phyloP scores from a whole-genome alignment of 2,329 filamentous ascomycete genomes.

The Cercospora berteroae region DNA sequence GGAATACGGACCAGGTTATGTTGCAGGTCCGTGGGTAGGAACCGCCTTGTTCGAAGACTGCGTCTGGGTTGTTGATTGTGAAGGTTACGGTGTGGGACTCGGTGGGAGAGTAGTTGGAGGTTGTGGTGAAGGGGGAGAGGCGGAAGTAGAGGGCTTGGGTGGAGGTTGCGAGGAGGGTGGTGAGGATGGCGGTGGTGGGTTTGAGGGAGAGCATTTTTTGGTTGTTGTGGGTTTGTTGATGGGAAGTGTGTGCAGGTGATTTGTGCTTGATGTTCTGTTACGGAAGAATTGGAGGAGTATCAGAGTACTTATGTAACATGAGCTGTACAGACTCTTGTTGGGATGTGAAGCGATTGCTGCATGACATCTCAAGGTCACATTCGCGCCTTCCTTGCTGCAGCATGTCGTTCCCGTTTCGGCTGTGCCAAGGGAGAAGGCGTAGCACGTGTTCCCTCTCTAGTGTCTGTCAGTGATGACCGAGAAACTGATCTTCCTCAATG shows the following conservation, averaged over 20 bases:
- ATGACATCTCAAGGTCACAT: neutral
- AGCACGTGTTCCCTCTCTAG: neutral
- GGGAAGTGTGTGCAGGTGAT: no score
- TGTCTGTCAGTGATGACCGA: neutral
- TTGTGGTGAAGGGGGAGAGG: conserved; percentile 16
- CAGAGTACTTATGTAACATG: neutral
- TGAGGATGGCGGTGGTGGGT: conserved; percentile 1
- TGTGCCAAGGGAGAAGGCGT: neutral
- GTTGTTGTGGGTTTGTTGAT: neutral
- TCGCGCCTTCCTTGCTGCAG: neutral
- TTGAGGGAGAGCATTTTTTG: neutral
- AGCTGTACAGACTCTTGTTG: no score
- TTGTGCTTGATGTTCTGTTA: neutral
- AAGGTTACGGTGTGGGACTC: conserved; percentile 22
- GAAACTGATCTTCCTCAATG: neutral
- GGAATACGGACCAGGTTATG: conserved; percentile 18
- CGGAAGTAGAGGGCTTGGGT: conserved; percentile 25
- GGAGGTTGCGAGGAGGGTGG: neutral
- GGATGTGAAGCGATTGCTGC: neutral
- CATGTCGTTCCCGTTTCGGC: neutral
- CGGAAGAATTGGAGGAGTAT: no score
- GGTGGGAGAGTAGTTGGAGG: conserved; percentile 17
- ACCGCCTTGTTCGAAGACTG: conserved; percentile 27
- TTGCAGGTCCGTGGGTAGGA: conserved; percentile 9
- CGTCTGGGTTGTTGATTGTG: conserved; percentile 26